Base-by-base conservation (phyloP, 768 basidiomycete genomes). In the Nidularia sp. region DNA sequence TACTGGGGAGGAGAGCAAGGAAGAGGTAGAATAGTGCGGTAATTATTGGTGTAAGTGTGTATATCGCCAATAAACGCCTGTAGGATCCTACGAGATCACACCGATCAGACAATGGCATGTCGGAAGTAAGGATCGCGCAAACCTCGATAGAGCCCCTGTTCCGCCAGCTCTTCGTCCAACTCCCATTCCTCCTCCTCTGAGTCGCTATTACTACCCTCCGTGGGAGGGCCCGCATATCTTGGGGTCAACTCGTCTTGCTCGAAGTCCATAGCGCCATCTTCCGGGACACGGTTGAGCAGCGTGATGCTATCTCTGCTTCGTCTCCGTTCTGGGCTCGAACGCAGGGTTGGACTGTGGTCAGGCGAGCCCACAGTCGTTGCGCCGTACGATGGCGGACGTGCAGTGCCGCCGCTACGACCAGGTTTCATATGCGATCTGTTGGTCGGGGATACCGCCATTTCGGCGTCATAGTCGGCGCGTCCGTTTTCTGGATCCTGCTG, bases 1-100 rank as follows among this genome's bases (percentile, higher is more conserved):
- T 52, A 29, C 57, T 50, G 0, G 85, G 86, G 2, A 85, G 65
- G 4, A 71, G 44, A 1, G 81, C 80, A 29, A 87, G 71, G 36
- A 79, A 52, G 3, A 71, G 56, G 59, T 86, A 81, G 6, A 75
- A 64, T 36, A 82, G 46, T 33, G 81, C 39, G 6, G 77, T 78
- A 0, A 79, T 75, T 36, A 83, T 49, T 1, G 86, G 85, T n/a
- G 81, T 81, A 34, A 85, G 66, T 0, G 77, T 73, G 61, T 89
- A 86, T 45, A 84, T 56, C n/a, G 71, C 63, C 35, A 87, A 48
- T 8, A 85, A 64, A 34, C 71, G 73, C 36, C 60, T 65, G 70
- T 88, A 88, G 3, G 86, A 87, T 18, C 87, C 88, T 90, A 54
- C 41, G 50, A 9, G 44, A n/a, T n/a, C 12, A 22, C 3, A 10